Conservation (phyloP, 306 rosid species). For the Vigna reflexopilosa region DNA sequence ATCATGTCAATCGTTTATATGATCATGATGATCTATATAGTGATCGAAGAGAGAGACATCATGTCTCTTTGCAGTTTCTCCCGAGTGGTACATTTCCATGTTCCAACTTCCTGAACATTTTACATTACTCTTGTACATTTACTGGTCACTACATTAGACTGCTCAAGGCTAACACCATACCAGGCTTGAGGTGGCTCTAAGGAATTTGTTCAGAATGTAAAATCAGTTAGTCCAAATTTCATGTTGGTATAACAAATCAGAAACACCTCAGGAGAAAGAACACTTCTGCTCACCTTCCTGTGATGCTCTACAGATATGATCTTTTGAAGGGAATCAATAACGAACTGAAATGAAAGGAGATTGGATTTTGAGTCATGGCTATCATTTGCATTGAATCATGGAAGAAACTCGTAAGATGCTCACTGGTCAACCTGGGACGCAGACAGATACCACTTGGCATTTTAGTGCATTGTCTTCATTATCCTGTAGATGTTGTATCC, state of each 20-base stretch:
- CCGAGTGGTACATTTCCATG: conserved; percentile 50
- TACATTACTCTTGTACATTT: conserved; percentile 26
- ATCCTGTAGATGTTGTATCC: conserved; percentile 23
- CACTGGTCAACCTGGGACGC: conserved; percentile 17
- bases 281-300: conserved; percentile 33
- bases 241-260: conserved; percentile 35
- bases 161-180: conserved; percentile 41
- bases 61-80: conserved; percentile 47
- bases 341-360: conserved; percentile 5
- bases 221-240: conserved; percentile 29
- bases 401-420: conserved; percentile 27
- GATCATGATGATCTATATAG: conserved; percentile 21
- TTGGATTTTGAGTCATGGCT: conserved; percentile 26
- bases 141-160: conserved; percentile 28
- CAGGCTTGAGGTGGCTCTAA: conserved; percentile 41
- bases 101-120: conserved; percentile 28
- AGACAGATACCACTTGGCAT: background rate
- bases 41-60: conserved; percentile 38
- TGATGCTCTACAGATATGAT: conserved; percentile 23
- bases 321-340: conserved; percentile 21
- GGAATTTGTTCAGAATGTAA: conserved; percentile 39
- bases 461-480: background rate
- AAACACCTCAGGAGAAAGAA: conserved; percentile 36
- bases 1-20: background rate
- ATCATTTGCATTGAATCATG: conserved; percentile 22